phyloP scores from a whole-genome alignment of 805 yeast genomes.

The Maudiozyma turicensis region DNA sequence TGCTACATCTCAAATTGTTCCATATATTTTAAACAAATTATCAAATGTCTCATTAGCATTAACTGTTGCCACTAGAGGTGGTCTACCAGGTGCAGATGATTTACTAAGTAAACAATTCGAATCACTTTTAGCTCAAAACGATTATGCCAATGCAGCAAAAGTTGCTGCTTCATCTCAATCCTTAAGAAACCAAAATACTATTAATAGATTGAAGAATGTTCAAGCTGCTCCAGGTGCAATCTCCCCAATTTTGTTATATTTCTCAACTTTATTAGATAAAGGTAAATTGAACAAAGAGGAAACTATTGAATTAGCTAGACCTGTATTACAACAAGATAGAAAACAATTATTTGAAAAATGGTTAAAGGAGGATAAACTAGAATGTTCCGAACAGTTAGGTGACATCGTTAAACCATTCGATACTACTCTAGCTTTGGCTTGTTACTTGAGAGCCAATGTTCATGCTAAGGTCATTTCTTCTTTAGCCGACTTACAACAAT shows the following conservation, averaged over 20 bases:
- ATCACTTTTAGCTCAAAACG: constrained; percentile 70
- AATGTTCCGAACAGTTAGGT: constrained; percentile 94
- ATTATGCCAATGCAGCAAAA: constrained; percentile 87
- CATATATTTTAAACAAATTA: constrained; percentile 78
- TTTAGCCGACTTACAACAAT: constrained; percentile 92
- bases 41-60: constrained; percentile 82
- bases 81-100: constrained; percentile 93
- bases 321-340: constrained; percentile 91
- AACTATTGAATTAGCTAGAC: constrained; percentile 88
- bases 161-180: constrained; percentile 93
- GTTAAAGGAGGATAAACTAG: constrained; percentile 89
- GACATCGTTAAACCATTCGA: constrained; percentile 89
- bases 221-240: constrained; percentile 92
- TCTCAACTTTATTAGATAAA: constrained; percentile 82
- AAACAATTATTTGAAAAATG: constrained; percentile 91
- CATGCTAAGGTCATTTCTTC: constrained; percentile 86
- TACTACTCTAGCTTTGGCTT: constrained; percentile 76
- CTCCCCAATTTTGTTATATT: constrained; percentile 88
- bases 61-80: constrained; percentile 87
- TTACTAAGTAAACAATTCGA: constrained; percentile 88
- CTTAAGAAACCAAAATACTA: constrained; percentile 88
- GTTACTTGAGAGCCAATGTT: constrained; percentile 72
- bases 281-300: constrained; percentile 89
- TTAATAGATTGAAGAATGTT: constrained; percentile 79
- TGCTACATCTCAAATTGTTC: constrained; percentile 73